A percentile compares a stretch with the other conserved stretches of the same genome.
Conservation (phyloP, 768 basidiomycete species). For the Amanita rimosa region DNA sequence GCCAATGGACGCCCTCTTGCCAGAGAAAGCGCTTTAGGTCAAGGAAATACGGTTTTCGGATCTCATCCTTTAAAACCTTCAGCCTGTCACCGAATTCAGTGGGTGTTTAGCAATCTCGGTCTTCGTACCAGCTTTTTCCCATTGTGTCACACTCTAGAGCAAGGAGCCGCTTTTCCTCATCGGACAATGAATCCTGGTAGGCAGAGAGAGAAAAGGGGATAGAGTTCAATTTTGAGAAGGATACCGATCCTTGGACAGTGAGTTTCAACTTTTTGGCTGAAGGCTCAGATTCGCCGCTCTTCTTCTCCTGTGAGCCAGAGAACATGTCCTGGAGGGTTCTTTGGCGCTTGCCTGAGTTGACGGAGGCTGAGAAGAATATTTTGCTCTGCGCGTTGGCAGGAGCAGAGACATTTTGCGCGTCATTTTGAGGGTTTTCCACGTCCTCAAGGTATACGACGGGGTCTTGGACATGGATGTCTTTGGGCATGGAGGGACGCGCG, state of each 20-base stretch:
- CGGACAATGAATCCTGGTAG: conserved; percentile 41
- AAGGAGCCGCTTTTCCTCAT: conserved; percentile 47
- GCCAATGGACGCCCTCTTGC: conserved; percentile 48
- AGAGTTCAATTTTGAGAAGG: conserved; percentile 36
- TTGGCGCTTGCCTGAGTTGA: conserved; percentile 37
- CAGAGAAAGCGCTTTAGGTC: conserved; percentile 59
- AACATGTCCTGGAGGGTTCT: conserved; percentile 60
- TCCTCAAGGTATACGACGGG: conserved; percentile 35
- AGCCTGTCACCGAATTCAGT: conserved; percentile 34
- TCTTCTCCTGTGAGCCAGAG: conserved; percentile 19
- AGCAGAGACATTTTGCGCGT: background rate
- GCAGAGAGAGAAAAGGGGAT: conserved; percentile 56
- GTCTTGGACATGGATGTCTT: background rate
- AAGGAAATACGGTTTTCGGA: conserved; percentile 70
- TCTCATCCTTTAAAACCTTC: conserved; percentile 61
- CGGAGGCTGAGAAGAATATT: background rate
- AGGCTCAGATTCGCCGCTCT: conserved; percentile 14
- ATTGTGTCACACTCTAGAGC: conserved; percentile 62
- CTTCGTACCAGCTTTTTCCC: conserved; percentile 56
- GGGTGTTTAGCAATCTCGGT: background rate
- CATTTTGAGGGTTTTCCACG: conserved; percentile 16
- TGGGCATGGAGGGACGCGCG: background rate
- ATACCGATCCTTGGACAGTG: conserved; percentile 7
- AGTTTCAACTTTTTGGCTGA: conserved; percentile 37
- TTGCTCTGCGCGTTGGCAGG: background rate